A percentile compares a stretch with the other conserved stretches of the same genome.
Evolutionary conservation across 2,329 filamentous ascomycete species (phyloP).

Genomic region (Aureobasidium pullulans): DNA sequence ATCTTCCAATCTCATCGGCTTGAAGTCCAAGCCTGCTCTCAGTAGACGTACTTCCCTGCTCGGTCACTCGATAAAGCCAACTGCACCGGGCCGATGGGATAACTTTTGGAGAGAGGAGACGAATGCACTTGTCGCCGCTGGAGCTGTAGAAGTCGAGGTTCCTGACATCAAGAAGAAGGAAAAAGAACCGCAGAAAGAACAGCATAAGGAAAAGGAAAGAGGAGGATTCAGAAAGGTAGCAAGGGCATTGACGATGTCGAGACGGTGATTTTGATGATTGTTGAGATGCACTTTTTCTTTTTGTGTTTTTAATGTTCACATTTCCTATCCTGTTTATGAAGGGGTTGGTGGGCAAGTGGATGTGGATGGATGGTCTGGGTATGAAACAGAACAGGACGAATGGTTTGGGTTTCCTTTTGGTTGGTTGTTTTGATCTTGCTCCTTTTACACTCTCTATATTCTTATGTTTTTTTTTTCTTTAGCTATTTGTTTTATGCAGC

Average conservation of each 20-base stretch:
- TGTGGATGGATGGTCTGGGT: background rate
- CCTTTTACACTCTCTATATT: background rate
- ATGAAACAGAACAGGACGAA: background rate
- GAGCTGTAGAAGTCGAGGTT: background rate
- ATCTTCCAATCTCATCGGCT: background rate
- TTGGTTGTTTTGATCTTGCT: background rate
- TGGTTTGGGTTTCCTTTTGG: background rate
- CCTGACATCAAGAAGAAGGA: background rate
- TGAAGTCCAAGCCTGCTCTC: background rate
- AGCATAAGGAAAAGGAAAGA: background rate
- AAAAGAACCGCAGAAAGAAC: background rate
- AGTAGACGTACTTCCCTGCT: background rate
- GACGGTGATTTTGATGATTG: background rate
- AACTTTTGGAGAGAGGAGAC: slow-evolving; percentile 1
- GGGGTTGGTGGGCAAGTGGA: background rate
- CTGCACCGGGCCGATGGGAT: background rate
- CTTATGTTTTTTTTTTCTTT: background rate
- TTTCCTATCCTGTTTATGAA: background rate
- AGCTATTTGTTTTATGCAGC: background rate
- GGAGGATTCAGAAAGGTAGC: slow-evolving; percentile 1
- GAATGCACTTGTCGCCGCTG: background rate
- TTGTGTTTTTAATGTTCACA: background rate
- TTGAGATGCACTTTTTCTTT: no score
- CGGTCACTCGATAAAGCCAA: no score
- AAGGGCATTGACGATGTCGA: background rate